A percentile compares a stretch with the other conserved stretches of the same genome.
phyloP scores from a whole-genome alignment of 495 filamentous ascomycete genomes.

The Margaritispora aquatica region DNA sequence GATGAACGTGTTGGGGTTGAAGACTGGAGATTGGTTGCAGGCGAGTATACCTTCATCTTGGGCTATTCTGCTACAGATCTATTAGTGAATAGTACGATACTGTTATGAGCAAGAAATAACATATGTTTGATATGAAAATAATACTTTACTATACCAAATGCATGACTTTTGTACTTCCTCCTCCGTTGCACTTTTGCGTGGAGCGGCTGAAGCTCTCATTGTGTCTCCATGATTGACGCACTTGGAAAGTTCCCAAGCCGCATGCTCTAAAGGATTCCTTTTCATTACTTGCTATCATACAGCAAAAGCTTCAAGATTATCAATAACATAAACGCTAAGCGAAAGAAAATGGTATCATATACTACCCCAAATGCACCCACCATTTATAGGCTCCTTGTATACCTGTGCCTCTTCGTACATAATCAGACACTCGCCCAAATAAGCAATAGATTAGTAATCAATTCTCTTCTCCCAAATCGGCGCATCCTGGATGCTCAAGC shows the following conservation, averaged over 20 bases:
- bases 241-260: too few species aligned
- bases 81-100: neutral
- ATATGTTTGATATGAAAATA: neutral
- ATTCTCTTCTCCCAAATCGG: conserved; percentile 75
- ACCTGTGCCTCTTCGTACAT: neutral
- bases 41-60: neutral
- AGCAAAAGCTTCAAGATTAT: neutral
- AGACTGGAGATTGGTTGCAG: neutral
- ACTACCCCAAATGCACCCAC: neutral
- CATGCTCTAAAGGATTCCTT: too few species aligned
- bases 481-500: conserved; percentile 45
- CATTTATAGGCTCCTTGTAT: neutral
- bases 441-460: conserved; percentile 31
- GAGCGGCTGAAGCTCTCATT: too few species aligned
- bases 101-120: neutral
- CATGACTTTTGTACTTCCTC: neutral
- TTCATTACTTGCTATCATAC: neutral
- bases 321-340: neutral
- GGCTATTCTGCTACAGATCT: neutral
- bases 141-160: neutral
- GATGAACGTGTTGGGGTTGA: neutral
- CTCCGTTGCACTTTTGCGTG: too few species aligned
- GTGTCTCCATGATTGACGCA: too few species aligned
- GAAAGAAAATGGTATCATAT: neutral
- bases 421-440: neutral